Base-by-base conservation (phyloP, 768 basidiomycete species). In the Multifurca ochricompacta region DNA sequence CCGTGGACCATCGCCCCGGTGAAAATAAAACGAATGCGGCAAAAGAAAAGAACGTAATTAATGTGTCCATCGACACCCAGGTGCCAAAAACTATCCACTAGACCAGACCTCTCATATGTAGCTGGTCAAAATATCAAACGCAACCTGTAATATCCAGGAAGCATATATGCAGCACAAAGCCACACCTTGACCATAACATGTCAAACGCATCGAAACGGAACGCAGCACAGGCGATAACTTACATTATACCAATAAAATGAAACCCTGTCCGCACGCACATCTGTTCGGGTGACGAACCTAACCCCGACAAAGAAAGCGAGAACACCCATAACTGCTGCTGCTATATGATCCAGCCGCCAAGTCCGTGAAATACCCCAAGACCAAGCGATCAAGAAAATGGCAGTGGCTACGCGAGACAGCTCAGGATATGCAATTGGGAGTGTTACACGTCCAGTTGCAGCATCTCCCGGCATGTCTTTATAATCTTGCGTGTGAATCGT, bases 401-500 rank as follows among this genome's bases (percentile, higher is more conserved):
- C 60, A 30, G 70, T 67, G 4, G 65, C 68, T 19, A 56, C 58
- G 4, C 71, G 65, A 14, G 68, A 63, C 6, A 67, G 43, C 6
- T 48, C 51, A 3, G 77, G 77, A 31, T 71, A 69, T 30, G 70
- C 68, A 48, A 78, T 74, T 1, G 77, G 77, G 21, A 78, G 60
- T 0, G 77, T 78, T 1, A 65, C 19, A 4, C 77, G 68, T 1
- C 73, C 73, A 0, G 65, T 64, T n/a, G 66, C 45, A 4, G 62
- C 59, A 45, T 78, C 77, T 0, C 77, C 77, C n/a, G 67, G 65
- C 13, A 70, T 60, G 49, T 78, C 77, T 27, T 72, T 67, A 53
- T 74, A 78, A 53, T 78, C 77, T 62, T 77, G 74, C 2, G 74
- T 70, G 19, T 77, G 76, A 10, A 77, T 72, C 3, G 76, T 78